Conservation (phyloP, 1,284 basidiomycete genomes). For the Rhodotorula sp. region DNA sequence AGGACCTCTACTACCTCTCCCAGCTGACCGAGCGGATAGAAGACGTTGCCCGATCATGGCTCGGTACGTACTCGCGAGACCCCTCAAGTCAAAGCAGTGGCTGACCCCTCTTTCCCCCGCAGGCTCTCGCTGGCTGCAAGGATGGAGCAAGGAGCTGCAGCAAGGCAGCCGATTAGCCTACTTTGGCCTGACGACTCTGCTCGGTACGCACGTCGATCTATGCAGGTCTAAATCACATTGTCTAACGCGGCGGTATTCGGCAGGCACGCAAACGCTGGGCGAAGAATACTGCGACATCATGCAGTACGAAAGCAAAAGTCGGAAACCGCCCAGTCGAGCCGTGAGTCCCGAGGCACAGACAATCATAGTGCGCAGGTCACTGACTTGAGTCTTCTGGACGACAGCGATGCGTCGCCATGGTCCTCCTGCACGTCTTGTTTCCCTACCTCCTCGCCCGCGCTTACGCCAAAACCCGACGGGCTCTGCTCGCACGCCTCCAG, state of each 20-base stretch:
- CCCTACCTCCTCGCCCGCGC: constrained; percentile 47
- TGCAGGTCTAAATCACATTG: accelerated
- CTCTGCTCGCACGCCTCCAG: constrained; percentile 41
- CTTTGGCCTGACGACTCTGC: constrained; percentile 48
- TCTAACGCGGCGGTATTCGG: background rate
- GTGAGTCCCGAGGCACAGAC: constrained; percentile 30
- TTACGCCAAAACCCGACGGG: constrained; percentile 39
- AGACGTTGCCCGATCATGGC: constrained; percentile 47
- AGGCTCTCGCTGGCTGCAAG: constrained; percentile 49
- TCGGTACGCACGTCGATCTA: constrained; percentile 21
- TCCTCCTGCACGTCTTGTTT: constrained; percentile 47
- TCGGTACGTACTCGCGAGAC: constrained; percentile 35
- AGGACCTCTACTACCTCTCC: constrained; percentile 50
- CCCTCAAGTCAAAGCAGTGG: accelerated
- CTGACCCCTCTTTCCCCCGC: background rate
- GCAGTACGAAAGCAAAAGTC: constrained; percentile 44
- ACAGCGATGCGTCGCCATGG: constrained; percentile 45
- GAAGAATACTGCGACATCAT: constrained; percentile 53
- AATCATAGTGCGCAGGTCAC: too few relatives aligned
- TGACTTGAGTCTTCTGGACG: background rate
- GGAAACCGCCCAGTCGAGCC: constrained; percentile 43
- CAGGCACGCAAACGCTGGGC: constrained; percentile 52
- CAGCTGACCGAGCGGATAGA: constrained; percentile 48
- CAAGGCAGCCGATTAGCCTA: constrained; percentile 48
- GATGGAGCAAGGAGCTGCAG: constrained; percentile 45